Conservation (phyloP, 257 asterid species). For the Ballota nigra region DNA sequence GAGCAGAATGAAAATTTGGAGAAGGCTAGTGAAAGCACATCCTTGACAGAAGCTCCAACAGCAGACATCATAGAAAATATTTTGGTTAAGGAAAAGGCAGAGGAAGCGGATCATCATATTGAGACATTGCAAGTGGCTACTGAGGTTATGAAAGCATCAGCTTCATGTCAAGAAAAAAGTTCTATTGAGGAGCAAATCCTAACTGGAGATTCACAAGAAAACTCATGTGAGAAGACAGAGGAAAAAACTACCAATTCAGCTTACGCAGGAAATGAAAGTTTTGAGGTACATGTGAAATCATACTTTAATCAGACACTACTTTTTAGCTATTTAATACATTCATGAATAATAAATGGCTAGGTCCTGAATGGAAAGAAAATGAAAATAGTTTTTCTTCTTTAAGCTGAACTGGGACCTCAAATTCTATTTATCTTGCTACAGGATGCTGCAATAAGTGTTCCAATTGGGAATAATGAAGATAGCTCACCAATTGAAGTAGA, state of each 20-base stretch:
- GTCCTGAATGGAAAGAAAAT: not conserved
- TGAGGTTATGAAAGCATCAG: not conserved
- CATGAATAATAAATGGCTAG: not conserved
- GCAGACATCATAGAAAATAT: not conserved
- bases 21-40: slow-evolving; percentile 6
- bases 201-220: not conserved
- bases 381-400: not conserved
- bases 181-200: not conserved
- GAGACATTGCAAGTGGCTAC: not conserved
- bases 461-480: slow-evolving; percentile 11
- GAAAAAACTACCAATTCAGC: slow-evolving; percentile 1
- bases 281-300: slow-evolving; percentile 1
- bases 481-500: slow-evolving; percentile 7
- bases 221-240: slow-evolving; percentile 7
- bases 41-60: slow-evolving; percentile 14
- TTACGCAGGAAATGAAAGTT: slow-evolving; percentile 8
- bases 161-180: not conserved
- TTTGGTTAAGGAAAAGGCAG: not conserved
- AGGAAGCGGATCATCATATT: not conserved
- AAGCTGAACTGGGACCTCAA: not conserved
- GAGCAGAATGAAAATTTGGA: slow-evolving; percentile 3
- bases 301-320: not conserved
- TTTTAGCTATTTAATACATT: not conserved
- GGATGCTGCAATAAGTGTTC: slow-evolving; percentile 15
- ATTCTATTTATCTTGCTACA: slow-evolving; percentile 10